phyloP scores from a whole-genome alignment of 108 stramenopile species.

The Pinguiococcus pyrenoidosus region DNA sequence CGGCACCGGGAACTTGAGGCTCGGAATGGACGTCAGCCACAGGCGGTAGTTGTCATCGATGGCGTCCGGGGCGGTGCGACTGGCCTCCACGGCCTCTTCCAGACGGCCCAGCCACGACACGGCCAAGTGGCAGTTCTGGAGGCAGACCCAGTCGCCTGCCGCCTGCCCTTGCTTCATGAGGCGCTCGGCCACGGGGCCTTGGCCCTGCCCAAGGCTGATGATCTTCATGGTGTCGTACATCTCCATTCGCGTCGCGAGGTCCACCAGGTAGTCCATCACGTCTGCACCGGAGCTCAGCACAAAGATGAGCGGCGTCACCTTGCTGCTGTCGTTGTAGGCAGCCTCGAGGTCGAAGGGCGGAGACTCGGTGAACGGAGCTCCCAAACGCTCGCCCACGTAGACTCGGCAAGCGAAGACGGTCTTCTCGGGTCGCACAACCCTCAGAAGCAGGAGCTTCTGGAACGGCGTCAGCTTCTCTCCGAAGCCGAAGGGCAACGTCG shows the following conservation, averaged over 20 bases:
- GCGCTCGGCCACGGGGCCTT: conserved; percentile 34
- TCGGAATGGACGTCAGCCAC: conserved; percentile 47
- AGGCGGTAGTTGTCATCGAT: conserved; percentile 28
- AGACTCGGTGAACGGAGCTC: conserved; percentile 10
- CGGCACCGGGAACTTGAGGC: conserved; percentile 36
- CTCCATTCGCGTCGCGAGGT: conserved; percentile 23
- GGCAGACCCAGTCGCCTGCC: conserved; percentile 27
- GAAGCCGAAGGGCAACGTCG: conserved; percentile 20
- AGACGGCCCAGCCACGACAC: conserved; percentile 20
- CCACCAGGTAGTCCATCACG: conserved; percentile 34
- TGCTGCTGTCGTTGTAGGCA: conserved; percentile 17
- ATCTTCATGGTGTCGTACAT: conserved; percentile 17
- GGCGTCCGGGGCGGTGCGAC: conserved; percentile 4
- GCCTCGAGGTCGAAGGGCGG: conserved; percentile 29
- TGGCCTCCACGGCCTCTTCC: conserved; percentile 8
- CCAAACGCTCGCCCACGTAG: conserved; percentile 11
- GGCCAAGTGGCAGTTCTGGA: conserved; percentile 30
- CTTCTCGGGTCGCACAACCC: conserved; percentile 35
- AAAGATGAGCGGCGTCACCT: conserved; percentile 21
- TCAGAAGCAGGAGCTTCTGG: conserved; percentile 29
- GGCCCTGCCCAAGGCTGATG: conserved; percentile 42
- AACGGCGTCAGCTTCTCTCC: conserved; percentile 17
- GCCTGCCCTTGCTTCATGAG: conserved; percentile 21
- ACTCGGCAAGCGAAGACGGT: conserved; percentile 20
- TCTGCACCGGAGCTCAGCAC: conserved; percentile 41